Evolutionary conservation across 495 filamentous ascomycete genomes (phyloP), one percentile per base, ranked within the genome.

Genomic region (Penicillium robsamsonii): DNA sequence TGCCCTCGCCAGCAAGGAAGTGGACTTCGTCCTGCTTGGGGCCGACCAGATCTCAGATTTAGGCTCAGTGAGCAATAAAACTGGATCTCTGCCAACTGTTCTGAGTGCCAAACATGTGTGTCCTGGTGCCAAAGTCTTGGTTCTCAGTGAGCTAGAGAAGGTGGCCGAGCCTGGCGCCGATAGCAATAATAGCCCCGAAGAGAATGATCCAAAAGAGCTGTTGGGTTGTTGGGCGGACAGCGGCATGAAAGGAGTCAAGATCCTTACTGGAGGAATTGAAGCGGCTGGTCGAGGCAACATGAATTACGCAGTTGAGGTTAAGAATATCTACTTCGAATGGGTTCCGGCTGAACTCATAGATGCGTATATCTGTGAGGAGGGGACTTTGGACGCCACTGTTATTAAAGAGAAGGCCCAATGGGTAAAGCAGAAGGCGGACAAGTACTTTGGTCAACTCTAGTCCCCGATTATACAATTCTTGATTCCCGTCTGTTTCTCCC

Each of bases 271-370:
- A 25, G 46, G 30, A 2, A 35, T 59, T 41, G 35, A 40, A 13
- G 31, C 38, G 8, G 45, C 5, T 13, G 10, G 20, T 22, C 25
- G 44, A 15, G 45, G 29, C 20, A 46, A 17, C 5, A 8, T 27
- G 8, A 63, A 60, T 12, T 58, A 44, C 9, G 52, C 60, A 5
- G 74, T 82, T 0, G 38, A 66, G 12, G 72, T 87, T 11, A 78
- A 72, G 45, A 88, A 88, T 56, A 58, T 78, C 13, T 86, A 84
- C 52, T 88, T 89, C 53, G 86, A 90, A 68, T 88, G 85, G 85
- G 74, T 87, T 8, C 76, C 81, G 2, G 62, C 74, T 5, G 47
- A 56, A 2, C 66, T 80, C 25, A 72, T 88, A 0, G 78, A 88
- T 63, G 73, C 61, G 0, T 87, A 84, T 57, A 59, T 86, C 46